phyloP scores from a whole-genome alignment of 2,329 filamentous ascomycete genomes.

The Ceratocystis variospora region DNA sequence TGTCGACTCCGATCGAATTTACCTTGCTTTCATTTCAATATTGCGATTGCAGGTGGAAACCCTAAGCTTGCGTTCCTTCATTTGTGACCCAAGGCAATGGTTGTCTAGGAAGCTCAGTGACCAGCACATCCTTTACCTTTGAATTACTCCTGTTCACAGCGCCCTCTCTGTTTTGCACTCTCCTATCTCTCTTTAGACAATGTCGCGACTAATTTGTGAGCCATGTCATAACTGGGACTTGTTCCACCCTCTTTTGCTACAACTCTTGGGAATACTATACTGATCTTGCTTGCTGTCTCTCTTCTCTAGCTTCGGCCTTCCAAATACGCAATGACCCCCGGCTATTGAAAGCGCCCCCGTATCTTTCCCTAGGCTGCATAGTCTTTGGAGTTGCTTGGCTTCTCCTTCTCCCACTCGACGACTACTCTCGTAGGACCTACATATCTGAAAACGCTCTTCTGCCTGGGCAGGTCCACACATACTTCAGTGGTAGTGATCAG shows the following conservation, averaged over 20 bases:
- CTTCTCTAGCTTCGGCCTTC: constrained; percentile 41
- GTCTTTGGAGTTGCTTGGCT: constrained; percentile 80
- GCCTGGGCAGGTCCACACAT: constrained; percentile 92
- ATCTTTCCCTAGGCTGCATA: constrained; percentile 74
- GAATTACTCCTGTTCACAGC: constrained; percentile 19
- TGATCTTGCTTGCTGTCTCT: background rate
- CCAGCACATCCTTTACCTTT: constrained; percentile 6
- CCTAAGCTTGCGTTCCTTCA: background rate
- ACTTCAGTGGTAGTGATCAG: constrained; percentile 93
- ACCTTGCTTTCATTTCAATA: background rate
- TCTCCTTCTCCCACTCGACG: constrained; percentile 72
- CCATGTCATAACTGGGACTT: background rate
- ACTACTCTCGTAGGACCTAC: constrained; percentile 85
- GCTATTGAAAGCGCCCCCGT: constrained; percentile 70
- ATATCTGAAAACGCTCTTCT: constrained; percentile 95
- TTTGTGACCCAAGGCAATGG: background rate
- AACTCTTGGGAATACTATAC: background rate
- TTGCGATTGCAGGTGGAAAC: background rate
- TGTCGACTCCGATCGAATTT: background rate
- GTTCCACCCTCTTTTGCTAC: background rate
- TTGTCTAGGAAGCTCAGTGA: background rate
- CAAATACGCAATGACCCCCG: constrained; percentile 67
- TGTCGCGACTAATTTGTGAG: constrained; percentile 19
- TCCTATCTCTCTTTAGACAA: constrained; percentile 1
- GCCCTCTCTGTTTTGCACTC: background rate